Evolutionary conservation across 345 rosid genomes (phyloP), one percentile per base, ranked within the genome.

Genomic region (Hypericum androsaemum): DNA sequence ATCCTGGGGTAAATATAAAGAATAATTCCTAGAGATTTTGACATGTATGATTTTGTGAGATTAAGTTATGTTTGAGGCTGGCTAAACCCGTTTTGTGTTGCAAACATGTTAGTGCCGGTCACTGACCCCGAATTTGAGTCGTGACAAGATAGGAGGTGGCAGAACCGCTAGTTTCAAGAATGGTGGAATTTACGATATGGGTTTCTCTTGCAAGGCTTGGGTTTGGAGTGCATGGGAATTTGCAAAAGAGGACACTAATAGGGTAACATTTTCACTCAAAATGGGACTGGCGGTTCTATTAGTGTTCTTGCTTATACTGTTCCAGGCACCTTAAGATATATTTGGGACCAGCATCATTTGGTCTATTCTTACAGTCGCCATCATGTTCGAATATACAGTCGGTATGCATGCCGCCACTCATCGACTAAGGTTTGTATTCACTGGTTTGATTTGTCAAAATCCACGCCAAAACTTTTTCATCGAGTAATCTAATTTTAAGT

Each of bases 301-400:
- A 0, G 86, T 77, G 50, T 82, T 83, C 7, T 60, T 82, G 78
- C 83, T 82, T 7, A 74, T 75, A 54, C 65, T 82, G 53, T 58
- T 77, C 50, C 68, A 56, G 40, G 81, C 81, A 16, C 81, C 89
- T 47, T 82, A 75, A 53, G 78, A 77, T 39, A 64, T 73, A 15
- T 80, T 82, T 52, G 89, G 89, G 40, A 61, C 74, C 56, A 71
- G 64, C 46, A 77, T 82, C 60, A 75, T 82, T 6, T 82, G 89
- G 89, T 82, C 83, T 42, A 75, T 82, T 61, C 83, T 82, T 53
- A 82, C 89, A 0, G 89, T 82, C 13, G 86, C 86, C 36, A 71
- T 77, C 65, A 79, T 75, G 86, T 79, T 79, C 50, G 89, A 82
- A 66, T 75, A 71, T 54, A 77, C 86, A 22, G 89, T 79, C 1